A percentile compares a stretch with the other conserved stretches of the same genome.
These are phyloP conservation scores for Madurella mycetomatis DNA, from an alignment of 2,329 filamentous ascomycete genomes.

Conservation along the genomic window DNA sequence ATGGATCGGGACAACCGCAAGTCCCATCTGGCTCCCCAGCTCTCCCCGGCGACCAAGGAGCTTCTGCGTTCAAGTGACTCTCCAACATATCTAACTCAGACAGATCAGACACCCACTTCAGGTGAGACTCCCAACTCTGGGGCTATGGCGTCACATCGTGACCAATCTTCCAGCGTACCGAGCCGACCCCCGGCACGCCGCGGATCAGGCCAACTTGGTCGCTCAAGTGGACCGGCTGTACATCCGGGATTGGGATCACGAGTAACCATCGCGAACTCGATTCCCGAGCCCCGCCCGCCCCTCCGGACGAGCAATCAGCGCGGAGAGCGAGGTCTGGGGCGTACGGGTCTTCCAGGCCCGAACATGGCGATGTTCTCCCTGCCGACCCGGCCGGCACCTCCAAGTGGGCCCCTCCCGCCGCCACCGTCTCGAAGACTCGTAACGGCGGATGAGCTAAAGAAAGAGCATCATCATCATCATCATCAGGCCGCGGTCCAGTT, in stretches of 20 bases:
- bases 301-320: conserved; percentile 3
- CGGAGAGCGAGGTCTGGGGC: conserved; percentile 8
- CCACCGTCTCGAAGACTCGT: conserved; percentile 54
- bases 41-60: conserved; percentile 73
- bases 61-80: conserved; percentile 63
- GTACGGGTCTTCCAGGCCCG: conserved; percentile 11
- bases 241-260: conserved; percentile 53
- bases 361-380: conserved; percentile 47
- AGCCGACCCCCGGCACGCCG: conserved; percentile 51
- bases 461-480: conserved; percentile 35
- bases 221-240: conserved; percentile 39
- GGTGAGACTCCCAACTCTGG: conserved; percentile 67
- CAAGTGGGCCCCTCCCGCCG: conserved; percentile 54
- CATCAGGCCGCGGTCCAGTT: conserved; percentile 52
- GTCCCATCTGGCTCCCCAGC: conserved; percentile 79
- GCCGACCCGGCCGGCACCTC: conserved; percentile 60
- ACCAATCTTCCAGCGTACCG: conserved; percentile 41
- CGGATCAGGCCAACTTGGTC: conserved; percentile 43
- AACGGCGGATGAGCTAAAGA: conserved; percentile 47
- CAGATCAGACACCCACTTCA: conserved; percentile 60
- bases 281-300: conserved; percentile 43
- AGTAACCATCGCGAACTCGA: conserved; percentile 48
- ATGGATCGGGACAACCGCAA: conserved; percentile 96
- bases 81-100: conserved; percentile 44
- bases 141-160: conserved; percentile 52